Evolutionary conservation across 768 basidiomycete genomes (phyloP).

Genomic region (Postia placenta): DNA sequence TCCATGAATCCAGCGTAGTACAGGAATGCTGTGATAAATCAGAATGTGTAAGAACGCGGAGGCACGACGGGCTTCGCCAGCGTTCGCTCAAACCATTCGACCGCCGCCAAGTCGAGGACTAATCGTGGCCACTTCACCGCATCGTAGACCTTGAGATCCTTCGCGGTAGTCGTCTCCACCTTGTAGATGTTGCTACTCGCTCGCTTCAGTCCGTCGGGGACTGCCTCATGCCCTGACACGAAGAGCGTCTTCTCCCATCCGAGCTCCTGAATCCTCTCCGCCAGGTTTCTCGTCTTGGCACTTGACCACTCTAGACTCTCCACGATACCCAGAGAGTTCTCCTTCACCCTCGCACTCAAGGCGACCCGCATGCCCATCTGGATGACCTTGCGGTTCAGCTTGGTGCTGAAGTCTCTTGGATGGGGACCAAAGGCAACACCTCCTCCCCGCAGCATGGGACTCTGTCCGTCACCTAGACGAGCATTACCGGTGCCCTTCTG

Average conservation of each 20-base stretch:
- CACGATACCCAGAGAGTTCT: constrained; percentile 71
- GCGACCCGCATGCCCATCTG: constrained; percentile 92
- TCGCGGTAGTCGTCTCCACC: constrained; percentile 55
- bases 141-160: constrained; percentile 76
- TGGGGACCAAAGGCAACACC: constrained; percentile 90
- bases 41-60: constrained; percentile 7
- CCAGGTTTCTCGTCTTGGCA: constrained; percentile 65
- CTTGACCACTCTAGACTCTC: constrained; percentile 64
- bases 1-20: no score
- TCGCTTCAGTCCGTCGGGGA: constrained; percentile 50
- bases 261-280: constrained; percentile 52
- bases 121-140: constrained; percentile 78
- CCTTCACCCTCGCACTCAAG: constrained; percentile 74
- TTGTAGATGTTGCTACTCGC: constrained; percentile 69
- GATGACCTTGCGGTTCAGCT: constrained; percentile 88
- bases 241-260: constrained; percentile 74
- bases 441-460: constrained; percentile 85
- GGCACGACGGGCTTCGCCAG: constrained; percentile 36
- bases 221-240: constrained; percentile 54
- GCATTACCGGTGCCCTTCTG: constrained; percentile 93
- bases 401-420: constrained; percentile 87
- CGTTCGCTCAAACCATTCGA: constrained; percentile 68
- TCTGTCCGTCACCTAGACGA: constrained; percentile 83
- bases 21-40: not conserved
- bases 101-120: constrained; percentile 75